Evolutionary conservation across 2,329 filamentous ascomycete genomes (phyloP).

Genomic region (Ceratocystis harringtonii): DNA sequence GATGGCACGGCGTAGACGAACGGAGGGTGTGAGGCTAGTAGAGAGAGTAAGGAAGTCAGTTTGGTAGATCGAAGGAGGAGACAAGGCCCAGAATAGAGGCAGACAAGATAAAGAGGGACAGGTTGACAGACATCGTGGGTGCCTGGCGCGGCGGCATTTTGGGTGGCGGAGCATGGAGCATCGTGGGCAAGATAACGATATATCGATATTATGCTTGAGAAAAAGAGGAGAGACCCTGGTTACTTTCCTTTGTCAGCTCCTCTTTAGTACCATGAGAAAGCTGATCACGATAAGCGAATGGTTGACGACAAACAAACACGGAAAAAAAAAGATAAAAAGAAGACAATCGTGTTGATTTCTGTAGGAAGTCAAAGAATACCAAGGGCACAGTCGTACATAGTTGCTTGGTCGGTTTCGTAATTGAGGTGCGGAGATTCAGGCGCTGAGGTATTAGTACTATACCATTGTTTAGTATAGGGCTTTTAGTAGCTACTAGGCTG

Average conservation of each 20-base stretch:
- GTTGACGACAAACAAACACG: neutral
- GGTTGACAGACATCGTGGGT: constrained; percentile 4
- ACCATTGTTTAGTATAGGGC: no score
- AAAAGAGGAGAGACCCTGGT: neutral
- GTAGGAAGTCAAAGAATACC: neutral
- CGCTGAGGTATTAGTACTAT: neutral
- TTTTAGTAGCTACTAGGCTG: no score
- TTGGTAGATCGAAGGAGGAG: neutral
- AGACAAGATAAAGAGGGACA: neutral
- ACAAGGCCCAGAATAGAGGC: neutral
- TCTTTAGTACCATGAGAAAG: neutral
- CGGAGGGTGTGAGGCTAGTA: constrained; percentile 45
- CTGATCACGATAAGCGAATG: neutral
- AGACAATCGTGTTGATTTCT: neutral
- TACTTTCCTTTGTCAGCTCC: neutral
- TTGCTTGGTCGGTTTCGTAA: neutral
- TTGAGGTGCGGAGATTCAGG: neutral
- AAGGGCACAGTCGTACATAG: no score
- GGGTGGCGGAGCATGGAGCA: constrained; percentile 3
- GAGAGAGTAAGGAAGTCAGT: neutral
- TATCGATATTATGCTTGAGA: neutral
- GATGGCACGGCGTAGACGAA: constrained; percentile 70
- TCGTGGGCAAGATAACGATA: neutral
- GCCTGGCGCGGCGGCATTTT: constrained; percentile 9
- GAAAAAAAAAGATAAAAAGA: neutral